These are phyloP conservation scores for Melampsora allii-populina DNA, from an alignment of 1,284 basidiomycete genomes.

Conservation along the genomic window DNA sequence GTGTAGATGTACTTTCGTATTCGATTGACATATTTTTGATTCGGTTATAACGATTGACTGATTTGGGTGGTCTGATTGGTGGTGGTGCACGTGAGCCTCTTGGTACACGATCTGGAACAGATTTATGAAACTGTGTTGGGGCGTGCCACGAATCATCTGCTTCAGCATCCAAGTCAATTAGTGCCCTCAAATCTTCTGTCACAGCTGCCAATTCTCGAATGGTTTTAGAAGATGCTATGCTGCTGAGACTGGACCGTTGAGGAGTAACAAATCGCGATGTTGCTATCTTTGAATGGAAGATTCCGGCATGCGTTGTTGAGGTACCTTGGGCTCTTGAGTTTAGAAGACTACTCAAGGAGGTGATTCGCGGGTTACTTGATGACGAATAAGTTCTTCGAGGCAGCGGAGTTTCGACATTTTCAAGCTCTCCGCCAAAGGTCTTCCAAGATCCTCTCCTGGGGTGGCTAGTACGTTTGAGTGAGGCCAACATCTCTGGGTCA, in stretches of 20 bases:
- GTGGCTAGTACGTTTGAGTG: constrained; percentile 2
- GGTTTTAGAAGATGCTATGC: constrained; percentile 28
- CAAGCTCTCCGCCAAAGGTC: neutral
- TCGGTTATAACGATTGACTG: constrained; percentile 31
- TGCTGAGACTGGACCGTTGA: constrained; percentile 30
- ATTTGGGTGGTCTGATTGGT: constrained; percentile 38
- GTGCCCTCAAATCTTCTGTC: constrained; percentile 35
- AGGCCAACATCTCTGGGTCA: neutral
- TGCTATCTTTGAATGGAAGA: constrained; percentile 1
- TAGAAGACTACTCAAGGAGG: constrained; percentile 18
- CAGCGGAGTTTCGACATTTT: neutral
- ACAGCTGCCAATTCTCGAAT: constrained; percentile 38
- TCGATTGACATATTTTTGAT: constrained; percentile 27
- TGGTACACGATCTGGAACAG: constrained; percentile 27
- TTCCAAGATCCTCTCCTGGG: neutral
- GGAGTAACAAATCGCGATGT: neutral
- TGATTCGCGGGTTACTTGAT: constrained; percentile 24
- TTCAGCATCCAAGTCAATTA: constrained; percentile 37
- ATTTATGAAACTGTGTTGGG: constrained; percentile 30
- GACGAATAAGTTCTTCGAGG: constrained; percentile 5
- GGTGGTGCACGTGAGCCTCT: constrained; percentile 5
- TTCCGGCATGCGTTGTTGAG: constrained; percentile 3
- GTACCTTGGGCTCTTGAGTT: constrained; percentile 15
- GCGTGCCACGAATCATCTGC: constrained; percentile 27
- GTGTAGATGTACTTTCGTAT: constrained; percentile 36